A percentile compares a stretch with the other conserved stretches of the same genome.
Conservation (phyloP, 495 filamentous ascomycete species). For the Daldinia caldariorum region DNA sequence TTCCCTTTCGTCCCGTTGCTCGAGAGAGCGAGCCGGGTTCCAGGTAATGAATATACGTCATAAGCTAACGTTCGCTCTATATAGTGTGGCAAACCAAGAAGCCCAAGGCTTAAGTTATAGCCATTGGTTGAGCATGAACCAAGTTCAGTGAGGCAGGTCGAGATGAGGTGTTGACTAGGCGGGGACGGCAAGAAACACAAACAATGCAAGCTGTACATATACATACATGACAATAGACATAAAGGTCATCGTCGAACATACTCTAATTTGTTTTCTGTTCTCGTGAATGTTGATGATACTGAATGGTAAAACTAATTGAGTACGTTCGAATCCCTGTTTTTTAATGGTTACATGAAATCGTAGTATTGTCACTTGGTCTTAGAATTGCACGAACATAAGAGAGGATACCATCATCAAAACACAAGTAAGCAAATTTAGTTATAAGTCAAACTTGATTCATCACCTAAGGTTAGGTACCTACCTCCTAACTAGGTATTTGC, state of each 20-base stretch:
- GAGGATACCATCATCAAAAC: too few species aligned
- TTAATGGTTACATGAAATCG: neutral
- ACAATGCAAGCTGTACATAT: conserved; percentile 45
- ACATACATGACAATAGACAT: conserved; percentile 40
- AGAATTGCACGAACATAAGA: neutral
- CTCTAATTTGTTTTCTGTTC: conserved; percentile 32
- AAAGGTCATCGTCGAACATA: conserved; percentile 28
- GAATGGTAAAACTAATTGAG: neutral
- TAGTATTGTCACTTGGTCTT: neutral
- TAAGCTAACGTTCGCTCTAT: conserved; percentile 36
- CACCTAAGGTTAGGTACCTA: too few species aligned
- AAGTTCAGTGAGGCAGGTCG: neutral
- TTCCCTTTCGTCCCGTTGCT: neutral
- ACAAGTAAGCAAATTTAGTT: too few species aligned
- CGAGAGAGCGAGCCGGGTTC: too few species aligned
- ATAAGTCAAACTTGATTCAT: too few species aligned
- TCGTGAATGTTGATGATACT: neutral
- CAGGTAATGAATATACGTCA: conserved; percentile 2
- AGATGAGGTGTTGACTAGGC: conserved; percentile 2
- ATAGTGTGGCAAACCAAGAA: conserved; percentile 90
- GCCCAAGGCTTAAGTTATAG: conserved; percentile 56
- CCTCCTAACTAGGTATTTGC: too few species aligned
- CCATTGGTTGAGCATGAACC: neutral
- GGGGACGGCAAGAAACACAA: conserved; percentile 27
- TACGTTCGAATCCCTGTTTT: neutral